Percentiles rank a stretch among this genome's conserved stretches.
phyloP scores from a whole-genome alignment of 352 stramenopile species.

The Phytopythium cucurbitacearum region DNA sequence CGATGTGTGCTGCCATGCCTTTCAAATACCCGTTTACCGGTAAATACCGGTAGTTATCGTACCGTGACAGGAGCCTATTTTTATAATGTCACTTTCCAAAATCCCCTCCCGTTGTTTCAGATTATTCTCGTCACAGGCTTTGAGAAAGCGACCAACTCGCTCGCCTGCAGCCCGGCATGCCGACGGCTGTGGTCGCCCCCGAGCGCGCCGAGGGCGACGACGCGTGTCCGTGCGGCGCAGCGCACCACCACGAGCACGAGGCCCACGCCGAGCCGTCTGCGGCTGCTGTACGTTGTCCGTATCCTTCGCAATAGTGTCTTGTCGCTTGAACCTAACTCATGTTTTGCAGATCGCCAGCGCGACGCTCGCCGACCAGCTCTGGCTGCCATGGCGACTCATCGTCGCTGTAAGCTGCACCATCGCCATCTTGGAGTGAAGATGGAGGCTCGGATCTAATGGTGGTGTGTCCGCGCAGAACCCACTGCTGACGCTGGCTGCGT shows the following conservation, averaged over 20 bases:
- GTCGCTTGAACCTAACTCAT: background rate
- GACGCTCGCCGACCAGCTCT: constrained; percentile 61
- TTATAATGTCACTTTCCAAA: no score
- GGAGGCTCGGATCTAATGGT: background rate
- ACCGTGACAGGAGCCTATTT: no score
- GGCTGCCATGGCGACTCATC: constrained; percentile 63
- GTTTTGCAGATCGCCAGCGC: constrained; percentile 1
- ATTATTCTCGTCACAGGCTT: no score
- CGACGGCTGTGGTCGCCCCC: constrained; percentile 6
- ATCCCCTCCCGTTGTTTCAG: no score
- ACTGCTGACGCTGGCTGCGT: constrained; percentile 41
- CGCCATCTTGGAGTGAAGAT: background rate
- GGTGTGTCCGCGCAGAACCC: constrained; percentile 38
- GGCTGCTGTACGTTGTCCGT: background rate
- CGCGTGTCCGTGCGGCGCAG: constrained; percentile 1
- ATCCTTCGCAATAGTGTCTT: background rate
- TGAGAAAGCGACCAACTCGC: background rate
- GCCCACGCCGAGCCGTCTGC: background rate
- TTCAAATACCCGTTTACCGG: no score
- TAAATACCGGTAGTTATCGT: no score
- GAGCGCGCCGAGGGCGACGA: constrained; percentile 2
- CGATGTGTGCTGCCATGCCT: no score
- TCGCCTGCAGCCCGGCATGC: background rate
- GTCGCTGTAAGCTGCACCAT: constrained; percentile 30
- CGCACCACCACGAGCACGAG: background rate